Evolutionary conservation across 2,329 filamentous ascomycete species (phyloP), one percentile per base, ranked within the genome.

Genomic region (Epichloe elymi): DNA sequence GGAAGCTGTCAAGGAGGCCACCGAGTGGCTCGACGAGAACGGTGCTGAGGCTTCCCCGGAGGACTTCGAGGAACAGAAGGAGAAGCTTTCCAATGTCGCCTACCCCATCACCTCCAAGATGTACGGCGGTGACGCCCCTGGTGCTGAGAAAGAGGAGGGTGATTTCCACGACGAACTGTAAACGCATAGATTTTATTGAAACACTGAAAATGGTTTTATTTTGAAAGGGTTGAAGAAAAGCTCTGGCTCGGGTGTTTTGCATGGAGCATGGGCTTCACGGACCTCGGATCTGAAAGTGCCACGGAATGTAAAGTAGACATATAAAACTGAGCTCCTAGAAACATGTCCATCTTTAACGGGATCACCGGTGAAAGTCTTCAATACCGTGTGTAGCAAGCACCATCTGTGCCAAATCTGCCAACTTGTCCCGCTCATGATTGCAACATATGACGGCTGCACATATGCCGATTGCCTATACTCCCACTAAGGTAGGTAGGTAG

Each of bases 41-140:
- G 87, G 81, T 59, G 82, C 85, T 59, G 85, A 85, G 49, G 93
- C 93, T 57, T 81, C 77, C 77, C 60, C 88, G 54, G 91, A 96
- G 76, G 93, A 97, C 76, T 96, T 97, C 63, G 90, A 96, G 73
- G 93, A 98, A 82, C 91, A 97, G 79, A 95, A 94, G 79, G 91
- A 98, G 86, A 96, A 96, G 81, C 81, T 98, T 60, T 94, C 87
- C 63, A 86, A 86, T 70, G 87, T 96, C 58, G 93, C 93, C 50
- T 96, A 97, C 76, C 93, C 93, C 60, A 98, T 98, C 74, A 98
- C 93, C 63, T 95, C 88, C 76, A 98, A 98, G 83, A 80, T 96
- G 65, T 96, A 96, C 78, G 63, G 82, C 80, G 70, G 66, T 49
- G 83, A 78, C 59, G 81, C 77, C 56, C 56, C 76, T 59, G 79